Evolutionary conservation across 495 filamentous ascomycete species (phyloP).

Genomic region (Symbiotaphrina buchneri): DNA sequence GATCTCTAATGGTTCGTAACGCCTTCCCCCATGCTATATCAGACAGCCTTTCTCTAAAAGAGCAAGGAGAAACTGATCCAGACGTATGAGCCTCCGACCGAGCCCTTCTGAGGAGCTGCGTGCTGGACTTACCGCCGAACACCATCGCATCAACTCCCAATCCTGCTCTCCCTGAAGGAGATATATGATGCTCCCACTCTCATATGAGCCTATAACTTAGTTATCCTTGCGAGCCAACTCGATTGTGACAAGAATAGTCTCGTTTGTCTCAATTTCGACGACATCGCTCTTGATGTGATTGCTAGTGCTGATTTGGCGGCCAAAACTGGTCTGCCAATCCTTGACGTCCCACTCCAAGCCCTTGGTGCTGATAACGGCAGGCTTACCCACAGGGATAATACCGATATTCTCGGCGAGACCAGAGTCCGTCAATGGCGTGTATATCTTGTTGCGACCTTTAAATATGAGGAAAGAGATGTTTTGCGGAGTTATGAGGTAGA

Average conservation of each 20-base stretch:
- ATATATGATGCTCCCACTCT: too few relatives aligned
- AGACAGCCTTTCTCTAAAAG: too few relatives aligned
- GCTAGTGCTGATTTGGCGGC: conserved; percentile 73
- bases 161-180: too few relatives aligned
- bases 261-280: conserved; percentile 37
- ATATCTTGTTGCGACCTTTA: conserved; percentile 41
- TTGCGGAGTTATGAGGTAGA: conserved; percentile 57
- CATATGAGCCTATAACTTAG: too few relatives aligned
- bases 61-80: too few relatives aligned
- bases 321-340: conserved; percentile 63
- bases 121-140: too few relatives aligned
- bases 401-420: conserved; percentile 48
- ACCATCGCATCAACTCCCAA: too few relatives aligned
- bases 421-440: conserved; percentile 22
- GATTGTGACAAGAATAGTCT: conserved; percentile 66
- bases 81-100: too few relatives aligned
- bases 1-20: too few relatives aligned
- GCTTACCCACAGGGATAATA: conserved; percentile 60
- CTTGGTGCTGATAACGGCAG: conserved; percentile 45
- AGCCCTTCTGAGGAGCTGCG: too few relatives aligned
- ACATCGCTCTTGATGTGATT: conserved; percentile 45
- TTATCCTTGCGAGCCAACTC: conserved; percentile 25
- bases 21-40: too few relatives aligned
- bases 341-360: conserved; percentile 83
- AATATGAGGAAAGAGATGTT: conserved; percentile 63